These are phyloP conservation scores for Zea mays DNA, from an alignment of 176 grass and related monocot species.

Conservation along the genomic window Zm-B73-REFERENCE-NAM-5.0 NC_050101.1:92371501-92372000, in stretches of 20 bases:
- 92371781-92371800: no score
- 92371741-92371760: slow-evolving; percentile 40
- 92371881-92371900: slow-evolving; percentile 10
- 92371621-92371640: slow-evolving; percentile 84
- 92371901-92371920: neutral
- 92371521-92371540: no score
- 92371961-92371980: slow-evolving; percentile 26
- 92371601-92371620: slow-evolving; percentile 1
- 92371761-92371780: neutral
- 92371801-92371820: neutral
- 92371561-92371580: neutral
- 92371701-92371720: slow-evolving; percentile 89
- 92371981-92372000: neutral
- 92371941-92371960: neutral
- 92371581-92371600: slow-evolving; percentile 12
- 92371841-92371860: neutral
- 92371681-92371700: slow-evolving; percentile 98
- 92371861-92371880: neutral
- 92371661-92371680: slow-evolving; percentile 92
- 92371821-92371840: neutral
- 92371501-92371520: no score
- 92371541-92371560: no score
- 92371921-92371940: neutral
- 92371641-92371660: slow-evolving; percentile 99
- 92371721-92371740: slow-evolving; percentile 94